Conservation (phyloP, 345 rosid species). For the Rubroshorea leprosula region DNA sequence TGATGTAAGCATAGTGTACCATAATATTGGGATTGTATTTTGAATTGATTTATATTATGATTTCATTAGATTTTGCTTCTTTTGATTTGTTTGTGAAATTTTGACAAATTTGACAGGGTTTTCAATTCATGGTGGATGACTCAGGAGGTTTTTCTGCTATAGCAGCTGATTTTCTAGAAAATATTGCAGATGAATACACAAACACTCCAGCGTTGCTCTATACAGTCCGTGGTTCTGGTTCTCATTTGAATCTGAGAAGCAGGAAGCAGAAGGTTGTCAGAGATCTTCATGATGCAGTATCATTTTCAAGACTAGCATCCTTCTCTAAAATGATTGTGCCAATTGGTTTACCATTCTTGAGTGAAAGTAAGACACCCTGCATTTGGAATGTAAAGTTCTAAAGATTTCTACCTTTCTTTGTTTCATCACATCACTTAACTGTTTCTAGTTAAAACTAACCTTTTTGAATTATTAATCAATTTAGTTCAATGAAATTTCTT, state of each 20-base stretch:
- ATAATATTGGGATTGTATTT: too few relatives aligned
- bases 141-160: conserved; percentile 84
- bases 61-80: background rate
- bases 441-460: too few relatives aligned
- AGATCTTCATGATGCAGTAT: conserved; percentile 75
- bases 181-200: conserved; percentile 72
- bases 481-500: too few relatives aligned
- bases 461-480: too few relatives aligned
- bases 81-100: conserved; percentile 13
- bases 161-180: conserved; percentile 76
- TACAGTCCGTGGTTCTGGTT: conserved; percentile 48
- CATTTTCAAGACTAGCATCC: conserved; percentile 69
- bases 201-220: conserved; percentile 70
- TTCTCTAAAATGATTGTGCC: conserved; percentile 72
- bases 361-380: conserved; percentile 44
- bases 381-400: conserved; percentile 3
- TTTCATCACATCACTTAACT: background rate
- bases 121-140: conserved; percentile 84
- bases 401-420: background rate
- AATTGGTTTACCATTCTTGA: conserved; percentile 69
- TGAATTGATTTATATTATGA: background rate
- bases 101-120: conserved; percentile 50
- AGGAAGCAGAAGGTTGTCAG: conserved; percentile 43
- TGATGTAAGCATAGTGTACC: too few relatives aligned
- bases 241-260: conserved; percentile 39